Percentiles rank a stretch among this genome's conserved stretches.
phyloP scores from a whole-genome alignment of 177 flowering plant genomes.

The Vitis hybrid region DNA sequence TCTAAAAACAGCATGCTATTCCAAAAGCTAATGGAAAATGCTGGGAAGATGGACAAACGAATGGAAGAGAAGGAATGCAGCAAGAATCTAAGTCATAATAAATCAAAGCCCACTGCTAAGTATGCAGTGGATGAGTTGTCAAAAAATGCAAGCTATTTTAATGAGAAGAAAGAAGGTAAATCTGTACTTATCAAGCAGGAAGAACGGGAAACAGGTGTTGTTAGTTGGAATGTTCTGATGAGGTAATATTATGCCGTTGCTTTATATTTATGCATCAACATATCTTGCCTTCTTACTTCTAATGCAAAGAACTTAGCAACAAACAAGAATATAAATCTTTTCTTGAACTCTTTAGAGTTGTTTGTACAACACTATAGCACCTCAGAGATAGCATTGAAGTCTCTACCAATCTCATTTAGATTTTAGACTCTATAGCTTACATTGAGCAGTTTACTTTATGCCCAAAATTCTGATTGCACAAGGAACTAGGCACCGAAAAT shows the following conservation, averaged over 20 bases:
- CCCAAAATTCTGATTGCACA: too few relatives aligned
- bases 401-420: too few relatives aligned
- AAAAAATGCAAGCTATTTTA: conserved; percentile 26
- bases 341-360: too few relatives aligned
- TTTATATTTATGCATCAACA: neutral
- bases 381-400: too few relatives aligned
- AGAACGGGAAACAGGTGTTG: conserved; percentile 96
- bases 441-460: too few relatives aligned
- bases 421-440: too few relatives aligned
- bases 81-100: conserved; percentile 30
- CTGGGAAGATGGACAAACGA: conserved; percentile 90
- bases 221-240: conserved; percentile 73
- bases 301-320: too few relatives aligned
- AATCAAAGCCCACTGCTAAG: conserved; percentile 37
- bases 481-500: too few relatives aligned
- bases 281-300: too few relatives aligned
- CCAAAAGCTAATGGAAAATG: conserved; percentile 93
- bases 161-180: conserved; percentile 63
- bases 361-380: too few relatives aligned
- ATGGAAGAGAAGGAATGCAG: conserved; percentile 52
- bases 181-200: conserved; percentile 91
- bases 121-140: conserved; percentile 38
- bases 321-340: too few relatives aligned
- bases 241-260: conserved; percentile 46
- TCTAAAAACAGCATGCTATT: conserved; percentile 64